Conservation (phyloP, 805 yeast species). For the Pichia nakasei region DNA sequence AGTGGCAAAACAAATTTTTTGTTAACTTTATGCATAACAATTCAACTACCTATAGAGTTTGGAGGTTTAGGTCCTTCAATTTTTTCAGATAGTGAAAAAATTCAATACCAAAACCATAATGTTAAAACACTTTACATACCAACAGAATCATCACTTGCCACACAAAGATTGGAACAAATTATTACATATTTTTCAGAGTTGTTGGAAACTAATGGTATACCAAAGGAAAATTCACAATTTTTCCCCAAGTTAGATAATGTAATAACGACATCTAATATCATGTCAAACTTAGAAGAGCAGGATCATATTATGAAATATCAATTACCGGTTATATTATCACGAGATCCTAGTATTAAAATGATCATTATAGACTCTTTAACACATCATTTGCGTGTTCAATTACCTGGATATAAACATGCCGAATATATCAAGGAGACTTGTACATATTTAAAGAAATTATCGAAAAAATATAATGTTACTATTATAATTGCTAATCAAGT, state of each 20-base stretch:
- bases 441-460: conserved; percentile 39
- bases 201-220: conserved; percentile 29
- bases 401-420: conserved; percentile 36
- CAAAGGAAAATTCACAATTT: background rate
- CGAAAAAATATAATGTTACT: conserved; percentile 42
- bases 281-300: conserved; percentile 55
- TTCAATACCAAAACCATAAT: conserved; percentile 1
- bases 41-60: conserved; percentile 38
- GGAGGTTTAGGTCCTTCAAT: conserved; percentile 38
- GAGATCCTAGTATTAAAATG: conserved; percentile 36
- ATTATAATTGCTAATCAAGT: conserved; percentile 75
- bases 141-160: conserved; percentile 69
- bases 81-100: conserved; percentile 6
- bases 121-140: conserved; percentile 58
- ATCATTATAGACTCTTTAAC: conserved; percentile 76
- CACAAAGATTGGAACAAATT: conserved; percentile 50
- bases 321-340: conserved; percentile 47
- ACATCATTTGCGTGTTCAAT: conserved; percentile 66
- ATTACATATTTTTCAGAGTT: conserved; percentile 19
- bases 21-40: conserved; percentile 53
- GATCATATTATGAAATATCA: conserved; percentile 66
- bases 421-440: conserved; percentile 36
- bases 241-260: conserved; percentile 29
- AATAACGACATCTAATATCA: conserved; percentile 21
- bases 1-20: conserved; percentile 80